Base-by-base conservation (phyloP, 495 filamentous ascomycete genomes). In the Penicillium paradoxum region DNA sequence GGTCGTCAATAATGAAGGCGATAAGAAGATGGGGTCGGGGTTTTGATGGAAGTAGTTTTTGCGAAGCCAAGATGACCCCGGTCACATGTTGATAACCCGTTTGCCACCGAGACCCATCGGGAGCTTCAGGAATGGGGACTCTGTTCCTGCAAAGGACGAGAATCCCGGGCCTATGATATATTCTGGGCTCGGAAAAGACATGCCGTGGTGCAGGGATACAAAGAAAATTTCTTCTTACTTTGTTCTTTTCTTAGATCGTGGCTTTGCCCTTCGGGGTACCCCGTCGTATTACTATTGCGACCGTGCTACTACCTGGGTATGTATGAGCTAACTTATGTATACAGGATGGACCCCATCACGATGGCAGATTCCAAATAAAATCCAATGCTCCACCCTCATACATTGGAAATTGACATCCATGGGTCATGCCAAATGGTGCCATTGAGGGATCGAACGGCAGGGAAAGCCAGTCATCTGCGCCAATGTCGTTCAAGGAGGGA, bases 391-490 rank as follows among this genome's bases (percentile, higher is more conserved):
- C 75, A 10, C 75, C 76, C 54, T 79, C 77, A 58, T 73, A 74
- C 18, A 74, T 74, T 22, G 75, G 73, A 47, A 79, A 77, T 37
- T 73, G 71, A 8, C 70, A 71, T 17, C 68, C 68, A 42, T 50
- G 66, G 41, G 65, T 72, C 37, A 75, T 70, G 1, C 74, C 74
- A 54, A 80, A 80, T 1, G 77, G 77, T 11, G 77, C 77, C 77
- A 80, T 80, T 0, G 73, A 74, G 7, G 75, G 75, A 60, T 80
- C 76, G 51, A 80, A 79, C 19, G 77, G 77, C 15, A 80, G 47
- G 1, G 77, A 75, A 33, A 79, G 66, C 77, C 77, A 80, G 49
- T 79, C 76, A 53, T 80, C 76, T 3, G 71, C 69, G 5, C 65
- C 65, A 46, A 75, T 64, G 24, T 73, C 65, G 27, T 69, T 66